Conservation (phyloP, 257 asterid species). For the Rehmannia glutinosa region DNA sequence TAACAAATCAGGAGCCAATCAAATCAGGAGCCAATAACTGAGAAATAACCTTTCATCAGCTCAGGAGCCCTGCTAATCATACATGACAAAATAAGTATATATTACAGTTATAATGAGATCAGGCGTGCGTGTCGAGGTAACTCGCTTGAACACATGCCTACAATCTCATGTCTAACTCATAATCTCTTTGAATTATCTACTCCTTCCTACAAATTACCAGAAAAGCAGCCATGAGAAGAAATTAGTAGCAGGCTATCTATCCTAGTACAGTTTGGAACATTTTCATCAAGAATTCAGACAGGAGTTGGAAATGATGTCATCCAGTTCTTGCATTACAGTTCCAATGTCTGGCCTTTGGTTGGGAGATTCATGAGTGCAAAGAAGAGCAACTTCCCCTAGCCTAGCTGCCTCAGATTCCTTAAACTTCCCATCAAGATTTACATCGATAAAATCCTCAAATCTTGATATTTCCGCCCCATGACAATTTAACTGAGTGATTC, state of each 20-base stretch:
- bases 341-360: conserved; percentile 65
- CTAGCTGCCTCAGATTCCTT: conserved; percentile 74
- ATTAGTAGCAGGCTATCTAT: conserved; percentile 24
- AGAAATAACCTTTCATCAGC: not conserved
- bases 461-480: conserved; percentile 74
- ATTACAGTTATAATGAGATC: conserved; percentile 15
- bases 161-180: not conserved
- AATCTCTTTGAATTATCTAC: conserved; percentile 11
- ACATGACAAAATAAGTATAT: conserved; percentile 15
- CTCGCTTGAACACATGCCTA: conserved; percentile 11
- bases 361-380: conserved; percentile 77
- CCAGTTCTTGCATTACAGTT: conserved; percentile 57
- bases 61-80: conserved; percentile 9
- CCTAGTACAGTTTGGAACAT: not conserved
- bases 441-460: conserved; percentile 66
- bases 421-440: conserved; percentile 54
- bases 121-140: conserved; percentile 23
- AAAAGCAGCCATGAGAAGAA: not conserved
- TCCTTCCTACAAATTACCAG: conserved; percentile 3
- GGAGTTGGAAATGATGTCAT: conserved; percentile 21
- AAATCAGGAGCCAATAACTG: too few species aligned
- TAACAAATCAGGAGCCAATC: not conserved
- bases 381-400: conserved; percentile 74
- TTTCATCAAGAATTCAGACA: conserved; percentile 11
- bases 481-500: conserved; percentile 57